A percentile compares a stretch with the other conserved stretches of the same genome.
These are phyloP conservation scores for Vickermania ingenoplastis DNA, from an alignment of 208 protist genomes.

Conservation along the genomic window DNA sequence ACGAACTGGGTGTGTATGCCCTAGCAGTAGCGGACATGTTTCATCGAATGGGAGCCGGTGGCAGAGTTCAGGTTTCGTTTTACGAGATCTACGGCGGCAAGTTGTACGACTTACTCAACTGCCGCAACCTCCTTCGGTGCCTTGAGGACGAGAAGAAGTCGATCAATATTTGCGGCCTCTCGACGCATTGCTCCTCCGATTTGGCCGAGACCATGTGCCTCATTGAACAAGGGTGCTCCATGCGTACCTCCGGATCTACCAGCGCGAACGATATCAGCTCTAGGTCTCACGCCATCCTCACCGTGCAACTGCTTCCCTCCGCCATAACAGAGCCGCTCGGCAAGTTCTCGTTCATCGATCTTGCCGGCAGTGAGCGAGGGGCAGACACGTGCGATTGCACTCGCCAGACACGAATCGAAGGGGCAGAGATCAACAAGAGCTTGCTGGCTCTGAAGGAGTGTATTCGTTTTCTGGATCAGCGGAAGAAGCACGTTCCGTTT, in stretches of 20 bases:
- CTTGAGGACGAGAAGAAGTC: constrained; percentile 54
- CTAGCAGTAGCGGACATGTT: constrained; percentile 67
- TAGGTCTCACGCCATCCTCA: constrained; percentile 94
- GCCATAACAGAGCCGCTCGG: constrained; percentile 29
- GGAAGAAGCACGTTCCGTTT: constrained; percentile 84
- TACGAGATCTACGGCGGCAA: constrained; percentile 85
- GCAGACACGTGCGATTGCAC: constrained; percentile 64
- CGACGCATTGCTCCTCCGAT: constrained; percentile 29
- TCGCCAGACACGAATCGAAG: constrained; percentile 83
- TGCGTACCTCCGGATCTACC: constrained; percentile 82
- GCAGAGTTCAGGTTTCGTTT: constrained; percentile 41
- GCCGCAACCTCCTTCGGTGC: constrained; percentile 42
- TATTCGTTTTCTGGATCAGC: constrained; percentile 69
- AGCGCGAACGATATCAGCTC: constrained; percentile 91
- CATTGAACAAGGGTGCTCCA: constrained; percentile 72
- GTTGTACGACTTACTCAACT: constrained; percentile 67
- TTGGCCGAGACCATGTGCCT: constrained; percentile 56
- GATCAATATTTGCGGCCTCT: constrained; percentile 61
- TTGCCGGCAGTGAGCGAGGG: constrained; percentile 89
- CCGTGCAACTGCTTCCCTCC: constrained; percentile 32
- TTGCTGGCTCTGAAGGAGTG: constrained; percentile 84
- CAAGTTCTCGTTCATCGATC: constrained; percentile 85
- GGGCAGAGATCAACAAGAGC: constrained; percentile 85
- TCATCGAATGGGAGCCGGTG: constrained; percentile 24
- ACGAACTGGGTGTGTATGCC: constrained; percentile 58